These are phyloP conservation scores for Umbelopsis sp. DNA, from an alignment of 371 early-diverging fungal genomes.

Conservation along the genomic window DNA sequence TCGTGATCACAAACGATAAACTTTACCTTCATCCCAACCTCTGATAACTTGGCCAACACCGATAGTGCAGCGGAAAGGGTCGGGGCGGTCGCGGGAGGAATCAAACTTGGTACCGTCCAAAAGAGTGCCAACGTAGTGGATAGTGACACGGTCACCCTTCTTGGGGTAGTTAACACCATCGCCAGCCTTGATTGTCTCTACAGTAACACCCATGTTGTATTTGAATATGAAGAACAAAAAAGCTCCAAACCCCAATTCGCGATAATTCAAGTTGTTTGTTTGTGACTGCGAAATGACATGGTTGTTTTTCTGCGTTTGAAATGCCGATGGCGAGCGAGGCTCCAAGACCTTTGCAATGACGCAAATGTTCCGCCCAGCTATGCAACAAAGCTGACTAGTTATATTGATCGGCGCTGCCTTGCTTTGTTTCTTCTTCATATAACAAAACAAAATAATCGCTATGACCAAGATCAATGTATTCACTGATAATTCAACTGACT, in stretches of 20 bases:
- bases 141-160: conserved; percentile 68
- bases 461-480: conserved; percentile 27
- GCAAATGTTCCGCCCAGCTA: too few species aligned
- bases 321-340: too few species aligned
- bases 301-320: not conserved
- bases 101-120: conserved; percentile 83
- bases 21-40: conserved; percentile 74
- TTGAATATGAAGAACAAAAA: conserved; percentile 20
- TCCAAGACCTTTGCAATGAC: too few species aligned
- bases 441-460: not conserved
- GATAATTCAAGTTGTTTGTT: not conserved
- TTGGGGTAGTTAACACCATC: conserved; percentile 88
- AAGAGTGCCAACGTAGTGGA: conserved; percentile 78
- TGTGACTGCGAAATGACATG: conserved; percentile 19
- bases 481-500: conserved; percentile 28
- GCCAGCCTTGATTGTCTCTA: conserved; percentile 62
- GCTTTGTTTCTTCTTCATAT: not conserved
- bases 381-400: too few species aligned
- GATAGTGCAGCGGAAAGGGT: conserved; percentile 80
- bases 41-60: conserved; percentile 94
- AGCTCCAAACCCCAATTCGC: not conserved
- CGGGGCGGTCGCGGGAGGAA: conserved; percentile 79
- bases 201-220: conserved; percentile 46
- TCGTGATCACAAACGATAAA: not conserved
- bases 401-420: too few species aligned